A percentile compares a stretch with the other conserved stretches of the same genome.
phyloP scores from a whole-genome alignment of 768 basidiomycete species.

The Pilatotrama ljubarskyi region DNA sequence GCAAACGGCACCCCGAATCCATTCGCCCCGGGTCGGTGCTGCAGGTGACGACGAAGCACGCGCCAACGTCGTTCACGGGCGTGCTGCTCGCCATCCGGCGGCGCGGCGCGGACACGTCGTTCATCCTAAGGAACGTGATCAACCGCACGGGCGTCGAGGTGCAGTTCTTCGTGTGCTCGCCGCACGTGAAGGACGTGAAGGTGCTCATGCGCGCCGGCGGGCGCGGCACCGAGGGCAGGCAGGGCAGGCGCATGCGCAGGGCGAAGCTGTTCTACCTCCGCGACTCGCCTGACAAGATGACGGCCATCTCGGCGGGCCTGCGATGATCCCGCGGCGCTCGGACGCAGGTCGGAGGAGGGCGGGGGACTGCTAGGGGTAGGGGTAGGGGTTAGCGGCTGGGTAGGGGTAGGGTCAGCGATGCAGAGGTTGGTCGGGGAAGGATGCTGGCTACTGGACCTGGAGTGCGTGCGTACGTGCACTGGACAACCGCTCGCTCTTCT shows the following conservation, averaged over 20 bases:
- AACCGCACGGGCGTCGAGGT: constrained; percentile 92
- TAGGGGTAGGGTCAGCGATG: not conserved
- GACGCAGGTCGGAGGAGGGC: not conserved
- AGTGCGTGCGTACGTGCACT: not conserved
- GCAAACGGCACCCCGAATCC: constrained; percentile 63
- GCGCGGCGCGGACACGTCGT: constrained; percentile 84
- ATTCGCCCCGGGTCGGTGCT: constrained; percentile 86
- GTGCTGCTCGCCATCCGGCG: constrained; percentile 82
- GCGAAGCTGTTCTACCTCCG: constrained; percentile 85
- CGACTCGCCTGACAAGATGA: constrained; percentile 85
- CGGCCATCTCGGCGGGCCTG: constrained; percentile 58
- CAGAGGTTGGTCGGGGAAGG: not conserved
- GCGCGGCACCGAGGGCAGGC: constrained; percentile 34
- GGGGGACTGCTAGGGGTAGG: not conserved
- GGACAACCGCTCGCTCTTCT: constrained; percentile 1
- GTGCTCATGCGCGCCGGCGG: constrained; percentile 61
- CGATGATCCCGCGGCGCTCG: constrained; percentile 19
- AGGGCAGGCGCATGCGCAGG: constrained; percentile 62
- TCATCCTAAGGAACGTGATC: constrained; percentile 86
- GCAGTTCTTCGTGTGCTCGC: constrained; percentile 85
- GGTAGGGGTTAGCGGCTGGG: not conserved
- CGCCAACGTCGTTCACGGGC: constrained; percentile 84
- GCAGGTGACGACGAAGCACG: constrained; percentile 72
- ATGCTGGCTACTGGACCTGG: not conserved
- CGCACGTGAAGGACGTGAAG: constrained; percentile 85